phyloP scores from a whole-genome alignment of 257 asterid genomes.

The Solanum dulcamara region DNA sequence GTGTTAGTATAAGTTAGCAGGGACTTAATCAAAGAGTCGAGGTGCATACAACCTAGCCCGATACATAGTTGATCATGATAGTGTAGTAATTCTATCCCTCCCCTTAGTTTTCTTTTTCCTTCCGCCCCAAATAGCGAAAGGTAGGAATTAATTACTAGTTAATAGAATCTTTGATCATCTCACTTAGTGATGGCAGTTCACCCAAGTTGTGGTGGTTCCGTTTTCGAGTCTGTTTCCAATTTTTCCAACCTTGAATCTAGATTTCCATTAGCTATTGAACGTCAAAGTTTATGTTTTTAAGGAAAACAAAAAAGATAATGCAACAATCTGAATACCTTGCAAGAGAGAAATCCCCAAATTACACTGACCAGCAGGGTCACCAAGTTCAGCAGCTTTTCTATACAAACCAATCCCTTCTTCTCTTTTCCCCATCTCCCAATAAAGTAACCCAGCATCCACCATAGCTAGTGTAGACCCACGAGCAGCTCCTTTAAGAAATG shows the following conservation, averaged over 20 bases:
- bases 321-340: slow-evolving; percentile 31
- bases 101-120: neutral
- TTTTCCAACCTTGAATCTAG: neutral
- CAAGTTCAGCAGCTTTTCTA: slow-evolving; percentile 59
- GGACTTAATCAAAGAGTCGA: neutral
- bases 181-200: neutral
- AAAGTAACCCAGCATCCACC: slow-evolving; percentile 78
- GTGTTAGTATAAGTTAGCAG: neutral
- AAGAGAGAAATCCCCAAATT: slow-evolving; percentile 66
- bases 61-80: neutral
- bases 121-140: neutral
- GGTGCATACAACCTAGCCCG: neutral
- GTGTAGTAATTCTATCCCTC: neutral
- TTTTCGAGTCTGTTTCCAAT: neutral
- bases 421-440: slow-evolving; percentile 60
- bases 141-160: neutral
- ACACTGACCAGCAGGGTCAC: slow-evolving; percentile 62
- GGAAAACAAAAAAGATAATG: neutral
- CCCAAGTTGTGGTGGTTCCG: neutral
- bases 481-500: slow-evolving; percentile 65
- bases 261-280: neutral
- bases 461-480: slow-evolving; percentile 75
- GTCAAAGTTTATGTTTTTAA: neutral
- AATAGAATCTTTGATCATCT: neutral
- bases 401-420: slow-evolving; percentile 48